phyloP scores from a whole-genome alignment of 1,284 basidiomycete genomes.

The Neolentinus lepideus region DNA sequence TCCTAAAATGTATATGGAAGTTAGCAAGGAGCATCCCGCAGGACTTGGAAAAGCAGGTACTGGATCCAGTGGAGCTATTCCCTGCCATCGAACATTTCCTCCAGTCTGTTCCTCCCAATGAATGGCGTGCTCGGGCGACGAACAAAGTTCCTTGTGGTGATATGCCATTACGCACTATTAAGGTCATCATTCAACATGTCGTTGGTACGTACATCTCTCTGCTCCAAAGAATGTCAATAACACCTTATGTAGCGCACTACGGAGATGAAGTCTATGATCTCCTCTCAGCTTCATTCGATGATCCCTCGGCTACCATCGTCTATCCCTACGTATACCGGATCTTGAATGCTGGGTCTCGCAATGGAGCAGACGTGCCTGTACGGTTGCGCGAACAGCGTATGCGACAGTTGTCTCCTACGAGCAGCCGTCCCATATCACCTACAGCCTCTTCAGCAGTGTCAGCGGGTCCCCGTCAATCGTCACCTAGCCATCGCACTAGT shows the following conservation, averaged over 20 bases:
- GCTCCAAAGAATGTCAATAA: constrained; percentile 6
- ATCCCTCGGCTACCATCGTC: constrained; percentile 77
- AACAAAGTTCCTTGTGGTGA: constrained; percentile 93
- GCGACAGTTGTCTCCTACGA: constrained; percentile 46
- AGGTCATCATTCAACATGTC: constrained; percentile 94
- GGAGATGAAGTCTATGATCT: constrained; percentile 77
- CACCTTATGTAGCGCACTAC: constrained; percentile 55
- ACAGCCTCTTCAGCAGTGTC: constrained; percentile 48
- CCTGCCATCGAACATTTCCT: constrained; percentile 94
- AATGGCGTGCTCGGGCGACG: constrained; percentile 89
- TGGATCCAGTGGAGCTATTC: constrained; percentile 87
- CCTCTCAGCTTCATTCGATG: constrained; percentile 71
- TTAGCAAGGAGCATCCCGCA: constrained; percentile 91
- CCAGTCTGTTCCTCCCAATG: constrained; percentile 88
- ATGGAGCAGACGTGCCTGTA: constrained; percentile 29
- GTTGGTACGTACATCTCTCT: constrained; percentile 60
- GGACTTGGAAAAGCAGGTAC: constrained; percentile 73
- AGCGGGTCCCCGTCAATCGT: constrained; percentile 42
- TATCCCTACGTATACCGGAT: constrained; percentile 85
- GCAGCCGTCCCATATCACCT: constrained; percentile 58
- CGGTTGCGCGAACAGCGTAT: constrained; percentile 32
- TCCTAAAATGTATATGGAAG: constrained; percentile 99
- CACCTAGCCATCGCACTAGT: constrained; percentile 59
- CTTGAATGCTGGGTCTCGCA: constrained; percentile 58
- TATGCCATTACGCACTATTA: constrained; percentile 95